Evolutionary conservation across 1,284 basidiomycete species (phyloP).

Genomic region (Ceratobasidium sp.): DNA sequence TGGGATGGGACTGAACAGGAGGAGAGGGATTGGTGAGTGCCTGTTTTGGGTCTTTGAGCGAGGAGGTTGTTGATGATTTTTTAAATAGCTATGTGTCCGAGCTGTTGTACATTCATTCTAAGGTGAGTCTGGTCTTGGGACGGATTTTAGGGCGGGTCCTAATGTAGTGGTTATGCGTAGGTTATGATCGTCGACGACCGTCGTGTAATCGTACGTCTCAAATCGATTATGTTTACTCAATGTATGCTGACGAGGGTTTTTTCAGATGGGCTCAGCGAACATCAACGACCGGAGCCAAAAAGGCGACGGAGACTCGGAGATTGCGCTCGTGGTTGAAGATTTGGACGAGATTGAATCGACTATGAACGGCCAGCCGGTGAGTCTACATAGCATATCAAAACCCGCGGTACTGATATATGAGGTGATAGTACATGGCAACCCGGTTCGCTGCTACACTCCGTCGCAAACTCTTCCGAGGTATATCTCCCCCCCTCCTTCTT

Average conservation of each 20-base stretch:
- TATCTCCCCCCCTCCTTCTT: constrained; percentile 44
- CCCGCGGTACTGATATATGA: not conserved
- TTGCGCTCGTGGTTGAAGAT: constrained; percentile 91
- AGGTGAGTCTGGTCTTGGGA: constrained; percentile 61
- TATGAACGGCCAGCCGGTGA: constrained; percentile 80
- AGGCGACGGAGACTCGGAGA: constrained; percentile 94
- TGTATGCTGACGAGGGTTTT: not conserved
- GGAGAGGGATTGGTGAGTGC: constrained; percentile 81
- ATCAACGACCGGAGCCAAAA: constrained; percentile 80
- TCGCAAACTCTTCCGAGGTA: constrained; percentile 80
- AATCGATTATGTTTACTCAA: not conserved
- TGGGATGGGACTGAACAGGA: constrained; percentile 88
- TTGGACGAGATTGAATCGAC: constrained; percentile 77
- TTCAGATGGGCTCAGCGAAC: constrained; percentile 89
- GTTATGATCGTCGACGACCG: constrained; percentile 95
- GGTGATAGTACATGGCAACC: constrained; percentile 66
- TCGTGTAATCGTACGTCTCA: constrained; percentile 78
- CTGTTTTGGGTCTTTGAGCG: constrained; percentile 53
- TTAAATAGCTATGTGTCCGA: constrained; percentile 87
- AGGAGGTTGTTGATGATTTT: no score
- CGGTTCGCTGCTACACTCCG: constrained; percentile 84
- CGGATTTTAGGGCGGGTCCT: constrained; percentile 6
- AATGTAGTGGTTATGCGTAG: constrained; percentile 45
- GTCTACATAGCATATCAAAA: constrained; percentile 47
- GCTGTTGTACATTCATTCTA: constrained; percentile 82